phyloP scores from a whole-genome alignment of 768 basidiomycete genomes.

The Astraeus odoratus region DNA sequence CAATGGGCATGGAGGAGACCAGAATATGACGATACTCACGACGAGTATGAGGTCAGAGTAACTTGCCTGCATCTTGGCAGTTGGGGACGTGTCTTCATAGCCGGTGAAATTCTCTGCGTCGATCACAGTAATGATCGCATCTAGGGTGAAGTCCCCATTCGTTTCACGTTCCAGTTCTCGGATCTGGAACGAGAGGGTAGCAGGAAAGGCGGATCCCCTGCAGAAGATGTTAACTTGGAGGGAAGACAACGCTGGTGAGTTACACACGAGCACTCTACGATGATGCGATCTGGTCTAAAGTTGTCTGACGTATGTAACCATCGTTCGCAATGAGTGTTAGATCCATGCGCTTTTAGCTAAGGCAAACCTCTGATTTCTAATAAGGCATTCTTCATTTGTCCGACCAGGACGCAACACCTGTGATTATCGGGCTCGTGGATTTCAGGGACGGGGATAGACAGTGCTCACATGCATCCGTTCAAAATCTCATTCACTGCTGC shows the following conservation, averaged over 20 bases:
- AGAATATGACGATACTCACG: conserved; percentile 35
- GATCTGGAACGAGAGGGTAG: conserved; percentile 91
- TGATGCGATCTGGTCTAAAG: conserved; percentile 81
- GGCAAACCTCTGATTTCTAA: conserved; percentile 87
- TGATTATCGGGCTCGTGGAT: not conserved
- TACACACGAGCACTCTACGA: conserved; percentile 90
- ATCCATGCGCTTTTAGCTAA: no score
- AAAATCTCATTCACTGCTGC: conserved; percentile 88
- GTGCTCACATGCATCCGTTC: conserved; percentile 83
- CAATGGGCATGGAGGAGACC: no score
- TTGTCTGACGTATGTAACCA: no score
- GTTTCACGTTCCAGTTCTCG: conserved; percentile 83
- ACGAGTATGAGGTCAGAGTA: conserved; percentile 90
- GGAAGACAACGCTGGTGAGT: not conserved
- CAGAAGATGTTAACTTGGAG: not conserved
- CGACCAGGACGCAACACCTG: conserved; percentile 92
- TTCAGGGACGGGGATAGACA: not conserved
- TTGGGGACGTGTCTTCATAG: conserved; percentile 88
- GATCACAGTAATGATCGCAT: conserved; percentile 87
- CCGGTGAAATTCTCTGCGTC: conserved; percentile 89
- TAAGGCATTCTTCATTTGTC: conserved; percentile 88
- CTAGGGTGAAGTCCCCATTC: conserved; percentile 66
- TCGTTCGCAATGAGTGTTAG: no score
- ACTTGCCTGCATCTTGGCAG: conserved; percentile 91
- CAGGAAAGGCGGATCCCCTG: conserved; percentile 93